phyloP scores from a whole-genome alignment of 2,329 filamentous ascomycete genomes.

The Juglanconis juglandina region DNA sequence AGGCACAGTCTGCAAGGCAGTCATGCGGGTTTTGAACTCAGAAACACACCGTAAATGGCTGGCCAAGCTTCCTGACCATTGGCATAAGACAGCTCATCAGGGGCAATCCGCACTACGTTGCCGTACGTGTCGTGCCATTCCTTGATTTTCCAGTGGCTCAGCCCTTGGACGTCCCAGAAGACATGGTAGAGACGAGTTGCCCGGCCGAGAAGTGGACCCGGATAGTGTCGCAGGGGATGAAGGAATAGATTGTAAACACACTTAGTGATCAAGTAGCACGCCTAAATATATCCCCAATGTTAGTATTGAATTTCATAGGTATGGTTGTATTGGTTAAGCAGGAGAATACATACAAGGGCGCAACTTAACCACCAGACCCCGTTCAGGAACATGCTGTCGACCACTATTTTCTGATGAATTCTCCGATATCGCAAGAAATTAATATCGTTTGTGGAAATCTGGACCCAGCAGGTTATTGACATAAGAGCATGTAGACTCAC shows the following conservation, averaged over 20 bases:
- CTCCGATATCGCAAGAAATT: neutral
- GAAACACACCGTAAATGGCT: slow-evolving; percentile 4
- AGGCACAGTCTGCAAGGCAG: neutral
- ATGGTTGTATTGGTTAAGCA: neutral
- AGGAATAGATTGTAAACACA: slow-evolving; percentile 19
- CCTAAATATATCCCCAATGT: neutral
- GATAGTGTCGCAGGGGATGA: slow-evolving; percentile 21
- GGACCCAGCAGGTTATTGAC: neutral
- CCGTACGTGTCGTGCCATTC: slow-evolving; percentile 14
- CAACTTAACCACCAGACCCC: neutral
- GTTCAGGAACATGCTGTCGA: neutral
- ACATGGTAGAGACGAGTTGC: slow-evolving; percentile 15
- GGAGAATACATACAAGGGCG: neutral
- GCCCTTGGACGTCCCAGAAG: slow-evolving; percentile 6
- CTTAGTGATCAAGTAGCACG: neutral
- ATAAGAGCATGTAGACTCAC: neutral
- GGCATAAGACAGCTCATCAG: slow-evolving; percentile 9
- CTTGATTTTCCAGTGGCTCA: slow-evolving; percentile 12
- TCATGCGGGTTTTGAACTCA: neutral
- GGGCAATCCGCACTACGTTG: slow-evolving; percentile 9
- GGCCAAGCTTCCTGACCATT: slow-evolving; percentile 4
- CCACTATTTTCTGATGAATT: neutral
- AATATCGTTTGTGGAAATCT: neutral
- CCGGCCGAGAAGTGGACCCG: slow-evolving; percentile 19
- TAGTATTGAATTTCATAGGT: neutral